Base-by-base conservation (phyloP, 257 asterid genomes). In the Jasminum sambac region DNA sequence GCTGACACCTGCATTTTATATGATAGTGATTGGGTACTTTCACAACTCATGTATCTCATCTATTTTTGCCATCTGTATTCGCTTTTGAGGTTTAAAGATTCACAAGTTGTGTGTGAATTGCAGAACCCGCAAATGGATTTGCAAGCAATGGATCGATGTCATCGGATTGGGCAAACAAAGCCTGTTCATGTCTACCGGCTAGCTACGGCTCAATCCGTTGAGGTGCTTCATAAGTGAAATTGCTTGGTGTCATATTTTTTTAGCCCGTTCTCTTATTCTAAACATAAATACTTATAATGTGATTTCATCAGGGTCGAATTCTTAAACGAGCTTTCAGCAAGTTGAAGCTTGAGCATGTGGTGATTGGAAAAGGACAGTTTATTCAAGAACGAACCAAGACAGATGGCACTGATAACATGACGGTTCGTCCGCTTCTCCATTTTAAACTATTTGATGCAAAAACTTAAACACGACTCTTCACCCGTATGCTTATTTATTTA, bases 101-200 rank as follows among this genome's bases (percentile, higher is more conserved):
- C 61, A 61, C 66, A n/a, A 46, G 48, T 74, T 80, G 64, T 19
- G 44, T 62, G 63, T 74, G 78, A 44, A 12, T 74, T 77, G 68
- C 91, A 95, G 99, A 95, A 95, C 76, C 99, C 99, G 57, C 99
- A 95, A 83, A 86, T 87, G 97, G 99, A 95, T 84, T 84, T 95
- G 73, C 99, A 95, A 78, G 99, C 98, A 60, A 95, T 95, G 99
- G 99, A 95, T 69, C 81, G 99, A 55, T 95, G 99, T 50, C 99
- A 95, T 65, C 86, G 99, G 73, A 95, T 95, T 60, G 99, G 99
- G 76, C 99, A 95, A 80, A 95, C 99, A 34, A 95, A 95, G 78
- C 99, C 99, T 64, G 99, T 91, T 77, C 99, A 95, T 79, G 98
- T 95, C 62, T 95, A 95, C 88, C 80, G 99, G 79, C 89, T 95